phyloP scores from a whole-genome alignment of 129 eudicot species.

The Silybum marianum region DNA sequence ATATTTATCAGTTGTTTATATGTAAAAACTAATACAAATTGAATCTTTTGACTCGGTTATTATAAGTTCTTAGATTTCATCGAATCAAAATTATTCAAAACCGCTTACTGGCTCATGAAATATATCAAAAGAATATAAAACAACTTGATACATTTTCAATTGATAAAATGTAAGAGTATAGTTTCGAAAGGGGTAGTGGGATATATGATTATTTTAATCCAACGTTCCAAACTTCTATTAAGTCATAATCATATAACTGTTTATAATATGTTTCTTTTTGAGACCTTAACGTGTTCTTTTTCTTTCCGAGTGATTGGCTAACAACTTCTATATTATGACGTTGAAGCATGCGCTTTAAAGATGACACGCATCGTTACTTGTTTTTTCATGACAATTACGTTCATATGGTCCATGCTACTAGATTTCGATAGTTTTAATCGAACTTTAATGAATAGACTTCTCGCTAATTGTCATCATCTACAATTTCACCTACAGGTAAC shows the following conservation, averaged over 20 bases:
- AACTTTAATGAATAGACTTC: neutral
- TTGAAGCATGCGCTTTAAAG: neutral
- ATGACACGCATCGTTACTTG: conserved; percentile 9
- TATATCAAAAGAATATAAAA: too few relatives aligned
- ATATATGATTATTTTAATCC: neutral
- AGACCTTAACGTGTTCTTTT: neutral
- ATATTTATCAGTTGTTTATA: too few relatives aligned
- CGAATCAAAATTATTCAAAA: too few relatives aligned
- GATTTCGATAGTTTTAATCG: neutral
- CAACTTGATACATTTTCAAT: neutral
- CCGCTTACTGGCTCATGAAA: too few relatives aligned
- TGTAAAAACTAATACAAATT: too few relatives aligned
- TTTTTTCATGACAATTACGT: conserved; percentile 12
- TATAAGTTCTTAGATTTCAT: too few relatives aligned
- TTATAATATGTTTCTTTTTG: neutral
- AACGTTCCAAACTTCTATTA: neutral
- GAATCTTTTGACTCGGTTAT: too few relatives aligned
- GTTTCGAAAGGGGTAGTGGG: neutral
- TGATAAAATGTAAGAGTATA: neutral
- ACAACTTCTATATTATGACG: neutral
- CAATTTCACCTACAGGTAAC: neutral
- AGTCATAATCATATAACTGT: neutral
- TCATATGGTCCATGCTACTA: conserved; percentile 18
- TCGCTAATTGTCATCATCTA: neutral
- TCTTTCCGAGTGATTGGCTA: conserved; percentile 12